Evolutionary conservation across 139 green algal genomes (phyloP).

Genomic region (Diplosphaera chodatii): DNA sequence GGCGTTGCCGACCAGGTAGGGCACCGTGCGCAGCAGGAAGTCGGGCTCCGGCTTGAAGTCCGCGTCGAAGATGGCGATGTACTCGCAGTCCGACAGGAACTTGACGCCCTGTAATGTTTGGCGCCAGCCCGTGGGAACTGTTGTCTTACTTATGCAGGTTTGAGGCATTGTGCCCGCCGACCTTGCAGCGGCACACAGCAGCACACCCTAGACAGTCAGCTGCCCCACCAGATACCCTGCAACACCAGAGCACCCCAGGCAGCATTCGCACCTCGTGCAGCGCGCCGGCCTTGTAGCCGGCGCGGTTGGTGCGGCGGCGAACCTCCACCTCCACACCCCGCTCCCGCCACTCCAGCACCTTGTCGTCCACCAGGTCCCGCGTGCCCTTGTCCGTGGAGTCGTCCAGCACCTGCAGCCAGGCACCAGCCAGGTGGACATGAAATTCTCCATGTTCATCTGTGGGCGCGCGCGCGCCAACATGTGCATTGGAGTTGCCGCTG

Average conservation of each 20-base stretch:
- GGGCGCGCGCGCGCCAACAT: no score
- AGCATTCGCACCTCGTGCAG: conserved; percentile 56
- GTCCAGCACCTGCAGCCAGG: conserved; percentile 78
- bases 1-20: conserved; percentile 52
- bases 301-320: conserved; percentile 58
- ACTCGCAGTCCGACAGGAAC: conserved; percentile 47
- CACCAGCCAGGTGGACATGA: no score
- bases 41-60: conserved; percentile 78
- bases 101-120: conserved; percentile 66
- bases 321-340: conserved; percentile 54
- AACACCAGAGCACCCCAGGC: no score
- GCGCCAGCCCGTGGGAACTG: no score
- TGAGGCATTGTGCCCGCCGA: no score
- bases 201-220: no score
- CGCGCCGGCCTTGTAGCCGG: conserved; percentile 82
- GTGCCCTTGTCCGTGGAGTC: conserved; percentile 72
- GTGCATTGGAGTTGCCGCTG: no score
- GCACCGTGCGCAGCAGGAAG: conserved; percentile 64
- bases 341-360: conserved; percentile 59
- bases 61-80: conserved; percentile 81
- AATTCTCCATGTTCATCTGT: no score
- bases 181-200: no score
- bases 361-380: conserved; percentile 63
- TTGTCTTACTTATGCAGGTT: no score
- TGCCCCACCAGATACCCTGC: no score